phyloP scores from a whole-genome alignment of 2,329 filamentous ascomycete species.

The Calcarisporium arbuscula region DNA sequence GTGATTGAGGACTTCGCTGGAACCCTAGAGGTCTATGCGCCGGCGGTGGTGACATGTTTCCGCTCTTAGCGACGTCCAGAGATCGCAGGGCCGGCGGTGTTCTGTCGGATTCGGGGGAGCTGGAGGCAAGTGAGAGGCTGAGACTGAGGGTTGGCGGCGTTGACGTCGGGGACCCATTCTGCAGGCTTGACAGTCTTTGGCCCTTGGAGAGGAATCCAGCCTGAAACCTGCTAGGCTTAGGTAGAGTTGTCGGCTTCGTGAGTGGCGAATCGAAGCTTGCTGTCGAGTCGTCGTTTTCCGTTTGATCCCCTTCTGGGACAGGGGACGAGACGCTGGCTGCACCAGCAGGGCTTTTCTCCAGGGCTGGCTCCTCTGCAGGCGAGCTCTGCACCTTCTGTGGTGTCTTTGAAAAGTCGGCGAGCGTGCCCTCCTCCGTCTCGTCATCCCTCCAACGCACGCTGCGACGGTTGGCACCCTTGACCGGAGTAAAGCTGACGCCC shows the following conservation, averaged over 20 bases:
- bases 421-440: conserved; percentile 69
- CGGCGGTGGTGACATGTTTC: conserved; percentile 42
- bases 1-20: conserved; percentile 13
- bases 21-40: conserved; percentile 16
- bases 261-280: conserved; percentile 58
- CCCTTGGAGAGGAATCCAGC: conserved; percentile 72
- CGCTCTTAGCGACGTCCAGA: conserved; percentile 43
- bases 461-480: conserved; percentile 69
- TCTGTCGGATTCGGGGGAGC: conserved; percentile 21
- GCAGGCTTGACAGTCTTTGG: conserved; percentile 30
- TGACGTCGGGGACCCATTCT: conserved; percentile 56
- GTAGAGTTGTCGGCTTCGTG: too few relatives aligned
- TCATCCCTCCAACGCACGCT: conserved; percentile 92
- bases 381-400: conserved; percentile 59
- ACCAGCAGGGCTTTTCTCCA: conserved; percentile 25
- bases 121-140: conserved; percentile 49
- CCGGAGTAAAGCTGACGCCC: conserved; percentile 73
- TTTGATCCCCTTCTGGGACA: conserved; percentile 6
- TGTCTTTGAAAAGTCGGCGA: conserved; percentile 89
- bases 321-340: conserved; percentile 10
- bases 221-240: conserved; percentile 73
- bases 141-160: conserved; percentile 50
- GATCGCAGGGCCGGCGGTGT: conserved; percentile 44
- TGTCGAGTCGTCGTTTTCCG: conserved; percentile 43
- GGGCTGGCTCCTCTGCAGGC: conserved; percentile 40